phyloP scores from a whole-genome alignment of 208 protist genomes.

The Acanthamoeba lenticulata region DNA sequence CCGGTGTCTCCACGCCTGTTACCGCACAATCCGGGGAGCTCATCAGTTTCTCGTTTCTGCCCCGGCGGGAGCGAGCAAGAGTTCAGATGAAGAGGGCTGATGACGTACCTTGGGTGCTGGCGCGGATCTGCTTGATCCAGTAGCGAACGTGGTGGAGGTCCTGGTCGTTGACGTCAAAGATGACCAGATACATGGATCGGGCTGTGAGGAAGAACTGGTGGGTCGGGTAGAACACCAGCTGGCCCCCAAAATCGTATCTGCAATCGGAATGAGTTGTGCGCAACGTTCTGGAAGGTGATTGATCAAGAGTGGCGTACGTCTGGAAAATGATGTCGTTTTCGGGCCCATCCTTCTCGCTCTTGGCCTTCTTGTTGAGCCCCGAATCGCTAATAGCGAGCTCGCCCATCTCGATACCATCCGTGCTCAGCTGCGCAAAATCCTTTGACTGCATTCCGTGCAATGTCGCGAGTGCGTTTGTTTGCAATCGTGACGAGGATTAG shows the following conservation, averaged over 20 bases:
- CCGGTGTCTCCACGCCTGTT: not conserved
- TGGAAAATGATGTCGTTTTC: not conserved
- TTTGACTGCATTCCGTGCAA: not conserved
- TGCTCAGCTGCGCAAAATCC: not conserved
- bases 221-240: slow-evolving; percentile 52
- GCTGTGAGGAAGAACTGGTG: slow-evolving; percentile 66
- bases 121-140: slow-evolving; percentile 68
- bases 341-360: not conserved
- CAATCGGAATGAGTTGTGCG: not conserved
- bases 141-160: slow-evolving; percentile 69
- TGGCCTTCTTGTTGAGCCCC: not conserved
- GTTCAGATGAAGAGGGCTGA: not conserved
- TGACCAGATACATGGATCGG: slow-evolving; percentile 53
- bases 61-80: not conserved
- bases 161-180: slow-evolving; percentile 65
- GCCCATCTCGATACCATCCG: not conserved
- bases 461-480: too few species aligned
- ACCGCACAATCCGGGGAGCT: too few species aligned
- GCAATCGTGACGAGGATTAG: too few species aligned
- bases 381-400: not conserved
- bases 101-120: not conserved
- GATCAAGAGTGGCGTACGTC: too few species aligned
- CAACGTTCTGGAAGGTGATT: not conserved
- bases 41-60: not conserved
- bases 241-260: slow-evolving; percentile 66